Evolutionary conservation across 768 basidiomycete species (phyloP), one percentile per base, ranked within the genome.

Genomic region (Pulveroboletus frians): DNA sequence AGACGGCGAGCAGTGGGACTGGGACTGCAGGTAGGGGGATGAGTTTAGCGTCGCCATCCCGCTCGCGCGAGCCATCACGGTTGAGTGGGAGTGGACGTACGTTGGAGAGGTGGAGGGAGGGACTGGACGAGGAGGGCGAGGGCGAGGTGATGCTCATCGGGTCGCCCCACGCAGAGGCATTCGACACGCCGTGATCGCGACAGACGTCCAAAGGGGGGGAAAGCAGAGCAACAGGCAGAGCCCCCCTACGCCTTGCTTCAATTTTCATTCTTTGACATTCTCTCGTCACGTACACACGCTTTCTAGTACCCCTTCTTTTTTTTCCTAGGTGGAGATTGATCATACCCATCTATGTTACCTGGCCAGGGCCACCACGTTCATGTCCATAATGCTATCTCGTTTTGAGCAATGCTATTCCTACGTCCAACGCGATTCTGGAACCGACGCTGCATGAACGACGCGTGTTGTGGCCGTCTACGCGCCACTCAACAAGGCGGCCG

Each of bases 401-500:
- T 31, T 31, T 31, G 21, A 21, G 21, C 5, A 6, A 26, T 26
- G 23, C 23, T 11, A 31, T 3, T 11, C 10, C n/a, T n/a, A n/a
- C n/a, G n/a, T n/a, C n/a, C n/a, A n/a, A n/a, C n/a, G n/a, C n/a
- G n/a, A n/a, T n/a, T n/a, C n/a, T n/a, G n/a, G n/a, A n/a, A n/a
- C n/a, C n/a, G n/a, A n/a, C n/a, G n/a, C n/a, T n/a, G n/a, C 11
- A 30, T 23, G 15, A 13, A 9, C 38, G 21, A 15, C 7, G 36
- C 6, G 11, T 9, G 9, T 1, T 9, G 0, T 3, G 8, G 17
- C 4, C n/a, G 1, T 14, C 50, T 40, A 59, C 43, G 43, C 50
- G 37, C 45, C 23, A 17, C 59, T 76, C 31, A 84, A 62, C 40
- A 66, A 67, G 38, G 72, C 47, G 5, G 80, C 73, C 29, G 77